Percentiles rank a stretch among this genome's conserved stretches.
Evolutionary conservation across 2,329 filamentous ascomycete species (phyloP).

Genomic region (Aspergillus sergii): DNA sequence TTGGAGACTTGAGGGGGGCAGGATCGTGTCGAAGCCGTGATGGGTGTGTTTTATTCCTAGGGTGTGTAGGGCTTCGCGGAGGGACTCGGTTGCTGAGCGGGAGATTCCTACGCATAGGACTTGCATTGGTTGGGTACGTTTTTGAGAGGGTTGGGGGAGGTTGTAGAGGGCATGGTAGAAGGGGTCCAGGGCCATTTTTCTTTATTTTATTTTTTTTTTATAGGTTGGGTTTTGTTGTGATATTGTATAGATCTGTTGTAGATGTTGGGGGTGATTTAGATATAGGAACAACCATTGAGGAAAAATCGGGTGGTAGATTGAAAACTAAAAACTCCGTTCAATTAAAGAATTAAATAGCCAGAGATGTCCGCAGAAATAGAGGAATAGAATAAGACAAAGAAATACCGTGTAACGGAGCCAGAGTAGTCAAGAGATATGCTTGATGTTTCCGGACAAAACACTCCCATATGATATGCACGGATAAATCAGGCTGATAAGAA

Average conservation of each 20-base stretch:
- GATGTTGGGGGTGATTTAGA: no score
- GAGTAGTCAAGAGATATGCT: neutral
- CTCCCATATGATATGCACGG: no score
- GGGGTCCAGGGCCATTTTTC: neutral
- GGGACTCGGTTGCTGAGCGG: conserved; percentile 28
- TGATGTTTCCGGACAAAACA: no score
- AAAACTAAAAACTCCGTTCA: neutral
- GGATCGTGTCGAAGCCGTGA: conserved; percentile 17
- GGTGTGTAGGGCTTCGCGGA: conserved; percentile 25
- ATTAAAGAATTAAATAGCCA: neutral
- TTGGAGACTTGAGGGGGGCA: conserved; percentile 5
- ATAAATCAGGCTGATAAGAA: neutral
- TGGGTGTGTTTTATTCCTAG: conserved; percentile 26
- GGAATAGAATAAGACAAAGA: no score
- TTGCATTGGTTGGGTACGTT: conserved; percentile 18
- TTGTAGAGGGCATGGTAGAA: conserved; percentile 8
- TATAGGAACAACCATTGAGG: neutral
- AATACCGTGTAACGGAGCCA: no score
- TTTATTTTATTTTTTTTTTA: no score
- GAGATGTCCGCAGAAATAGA: neutral
- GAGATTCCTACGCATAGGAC: conserved; percentile 26
- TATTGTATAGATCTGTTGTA: neutral
- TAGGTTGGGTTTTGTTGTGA: no score
- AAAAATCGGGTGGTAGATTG: neutral
- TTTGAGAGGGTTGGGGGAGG: conserved; percentile 6